Percentiles rank a stretch among this genome's conserved stretches.
phyloP scores from a whole-genome alignment of 1,284 basidiomycete genomes.

The Heterobasidion parviporum region DNA sequence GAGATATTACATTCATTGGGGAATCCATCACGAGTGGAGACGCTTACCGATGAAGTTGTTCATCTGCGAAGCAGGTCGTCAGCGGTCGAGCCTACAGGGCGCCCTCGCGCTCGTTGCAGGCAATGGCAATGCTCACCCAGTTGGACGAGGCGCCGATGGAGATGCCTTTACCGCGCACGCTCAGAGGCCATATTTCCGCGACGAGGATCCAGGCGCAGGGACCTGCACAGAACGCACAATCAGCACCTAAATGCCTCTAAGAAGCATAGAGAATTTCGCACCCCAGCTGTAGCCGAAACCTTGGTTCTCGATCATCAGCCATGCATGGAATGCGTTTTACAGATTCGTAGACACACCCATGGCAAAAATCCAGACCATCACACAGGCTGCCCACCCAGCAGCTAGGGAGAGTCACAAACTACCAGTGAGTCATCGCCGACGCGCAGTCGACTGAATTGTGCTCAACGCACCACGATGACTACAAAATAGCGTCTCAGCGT shows the following conservation, averaged over 20 bases:
- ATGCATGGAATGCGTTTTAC: not conserved
- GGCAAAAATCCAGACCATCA: constrained; percentile 60
- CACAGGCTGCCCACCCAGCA: constrained; percentile 61
- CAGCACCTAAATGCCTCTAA: not conserved
- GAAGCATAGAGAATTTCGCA: constrained; percentile 3
- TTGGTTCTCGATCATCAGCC: constrained; percentile 7
- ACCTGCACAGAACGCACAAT: constrained; percentile 17
- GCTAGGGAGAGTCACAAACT: constrained; percentile 19
- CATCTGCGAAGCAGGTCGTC: constrained; percentile 35
- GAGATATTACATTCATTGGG: not conserved
- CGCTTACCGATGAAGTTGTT: constrained; percentile 63
- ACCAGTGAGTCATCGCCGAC: too few relatives aligned
- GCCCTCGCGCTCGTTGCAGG: not conserved
- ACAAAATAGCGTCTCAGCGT: not conserved
- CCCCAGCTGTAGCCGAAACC: constrained; percentile 66
- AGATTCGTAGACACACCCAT: constrained; percentile 30
- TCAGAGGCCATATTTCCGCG: constrained; percentile 60
- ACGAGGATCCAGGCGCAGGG: constrained; percentile 63
- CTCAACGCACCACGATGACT: constrained; percentile 23
- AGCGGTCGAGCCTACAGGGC: not conserved
- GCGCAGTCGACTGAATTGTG: not conserved
- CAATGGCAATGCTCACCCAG: constrained; percentile 35
- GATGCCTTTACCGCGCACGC: constrained; percentile 59
- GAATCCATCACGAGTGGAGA: not conserved
- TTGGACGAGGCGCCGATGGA: constrained; percentile 66